Evolutionary conservation across 2,329 filamentous ascomycete genomes (phyloP).

Genomic region (Neonectria sp.): DNA sequence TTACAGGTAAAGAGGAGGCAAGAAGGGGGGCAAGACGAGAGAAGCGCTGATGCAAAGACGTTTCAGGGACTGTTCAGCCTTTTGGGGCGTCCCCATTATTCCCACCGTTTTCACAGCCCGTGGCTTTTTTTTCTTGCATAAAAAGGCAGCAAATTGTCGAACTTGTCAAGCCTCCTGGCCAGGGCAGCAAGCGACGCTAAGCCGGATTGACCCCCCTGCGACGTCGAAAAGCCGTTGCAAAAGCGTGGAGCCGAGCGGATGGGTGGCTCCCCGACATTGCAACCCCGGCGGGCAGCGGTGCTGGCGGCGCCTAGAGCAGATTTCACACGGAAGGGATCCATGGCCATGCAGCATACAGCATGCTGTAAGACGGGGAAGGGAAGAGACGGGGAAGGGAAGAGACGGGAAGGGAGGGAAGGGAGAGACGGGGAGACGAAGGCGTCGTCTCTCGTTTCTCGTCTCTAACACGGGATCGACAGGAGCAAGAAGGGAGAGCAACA

Average conservation of each 20-base stretch:
- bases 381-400: not conserved
- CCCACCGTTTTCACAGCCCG: conserved; percentile 2
- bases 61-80: not conserved
- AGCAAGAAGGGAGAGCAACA: conserved; percentile 17
- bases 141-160: not conserved
- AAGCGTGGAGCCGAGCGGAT: conserved; percentile 25
- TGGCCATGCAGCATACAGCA: not conserved
- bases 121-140: not conserved
- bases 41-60: not conserved
- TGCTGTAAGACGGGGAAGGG: conserved; percentile 4
- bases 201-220: conserved; percentile 12
- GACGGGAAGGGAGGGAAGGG: not conserved
- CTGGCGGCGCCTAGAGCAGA: not conserved
- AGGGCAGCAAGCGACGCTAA: conserved; percentile 19
- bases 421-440: conserved; percentile 8
- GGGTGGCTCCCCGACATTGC: conserved; percentile 13
- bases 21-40: no score
- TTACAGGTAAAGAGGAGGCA: no score
- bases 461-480: conserved; percentile 31
- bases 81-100: not conserved
- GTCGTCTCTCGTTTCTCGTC: not conserved
- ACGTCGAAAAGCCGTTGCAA: conserved; percentile 27
- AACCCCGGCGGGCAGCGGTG: conserved; percentile 8
- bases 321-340: not conserved
- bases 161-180: not conserved